Conservation (phyloP, 2,329 filamentous ascomycete genomes). For the Talaromyces marneffei region DNA sequence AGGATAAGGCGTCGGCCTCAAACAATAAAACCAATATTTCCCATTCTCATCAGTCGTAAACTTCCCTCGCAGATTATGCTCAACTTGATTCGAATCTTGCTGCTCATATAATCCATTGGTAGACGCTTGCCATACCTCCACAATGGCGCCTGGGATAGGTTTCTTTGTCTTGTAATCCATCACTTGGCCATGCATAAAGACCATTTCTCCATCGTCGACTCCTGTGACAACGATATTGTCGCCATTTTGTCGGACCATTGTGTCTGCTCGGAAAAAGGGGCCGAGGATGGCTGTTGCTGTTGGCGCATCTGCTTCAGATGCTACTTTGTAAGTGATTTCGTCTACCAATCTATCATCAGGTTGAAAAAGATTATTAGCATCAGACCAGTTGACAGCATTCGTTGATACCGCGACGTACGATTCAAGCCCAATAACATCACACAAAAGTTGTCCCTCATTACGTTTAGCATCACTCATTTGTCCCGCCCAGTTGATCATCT, state of each 20-base stretch:
- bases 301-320: slow-evolving; percentile 47
- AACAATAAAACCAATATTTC: slow-evolving; percentile 56
- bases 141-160: slow-evolving; percentile 58
- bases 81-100: slow-evolving; percentile 63
- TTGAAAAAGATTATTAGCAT: background rate
- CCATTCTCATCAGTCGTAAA: slow-evolving; percentile 64
- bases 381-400: background rate
- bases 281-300: slow-evolving; percentile 77
- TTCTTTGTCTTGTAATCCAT: slow-evolving; percentile 55
- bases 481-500: slow-evolving; percentile 57
- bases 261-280: slow-evolving; percentile 73
- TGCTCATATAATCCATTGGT: slow-evolving; percentile 70
- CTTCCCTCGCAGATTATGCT: slow-evolving; percentile 68
- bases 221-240: slow-evolving; percentile 53
- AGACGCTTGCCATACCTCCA: slow-evolving; percentile 76
- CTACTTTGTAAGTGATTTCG: slow-evolving; percentile 68
- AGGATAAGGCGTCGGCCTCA: slow-evolving; percentile 55
- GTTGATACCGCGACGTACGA: slow-evolving; percentile 35
- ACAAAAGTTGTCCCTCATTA: slow-evolving; percentile 58
- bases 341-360: slow-evolving; percentile 60
- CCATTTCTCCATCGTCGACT: slow-evolving; percentile 48
- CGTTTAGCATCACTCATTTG: slow-evolving; percentile 57
- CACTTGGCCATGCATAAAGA: slow-evolving; percentile 60
- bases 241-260: slow-evolving; percentile 65
- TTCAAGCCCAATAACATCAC: slow-evolving; percentile 55